phyloP scores from a whole-genome alignment of 495 filamentous ascomycete genomes.

The Aspergillus nidulans region DNA sequence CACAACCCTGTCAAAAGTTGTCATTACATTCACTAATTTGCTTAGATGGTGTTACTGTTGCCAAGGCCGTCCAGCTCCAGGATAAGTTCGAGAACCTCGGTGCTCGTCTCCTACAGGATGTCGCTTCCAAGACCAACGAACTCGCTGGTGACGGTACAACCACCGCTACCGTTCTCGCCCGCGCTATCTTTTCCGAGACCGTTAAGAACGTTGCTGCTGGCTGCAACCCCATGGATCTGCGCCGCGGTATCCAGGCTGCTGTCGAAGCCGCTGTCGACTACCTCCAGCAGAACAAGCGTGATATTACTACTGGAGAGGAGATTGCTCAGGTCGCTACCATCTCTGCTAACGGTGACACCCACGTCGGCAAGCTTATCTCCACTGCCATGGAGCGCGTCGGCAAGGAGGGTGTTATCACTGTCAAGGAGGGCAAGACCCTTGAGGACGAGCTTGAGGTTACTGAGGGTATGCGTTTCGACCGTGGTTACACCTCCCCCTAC shows the following conservation, averaged over 20 bases:
- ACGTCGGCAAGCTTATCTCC: conserved; percentile 93
- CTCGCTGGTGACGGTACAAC: conserved; percentile 97
- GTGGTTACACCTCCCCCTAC: conserved; percentile 96
- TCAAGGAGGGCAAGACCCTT: conserved; percentile 99
- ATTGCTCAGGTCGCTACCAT: conserved; percentile 98
- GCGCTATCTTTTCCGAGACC: conserved; percentile 98
- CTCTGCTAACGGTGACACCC: conserved; percentile 91
- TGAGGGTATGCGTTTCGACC: conserved; percentile 99
- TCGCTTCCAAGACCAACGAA: conserved; percentile 99
- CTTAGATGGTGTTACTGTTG: conserved; percentile 90
- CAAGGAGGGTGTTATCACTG: conserved; percentile 99
- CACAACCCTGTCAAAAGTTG: background rate
- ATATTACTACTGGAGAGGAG: conserved; percentile 95
- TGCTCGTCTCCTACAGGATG: conserved; percentile 92
- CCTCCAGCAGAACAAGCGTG: conserved; percentile 87
- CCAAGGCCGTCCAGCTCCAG: conserved; percentile 85
- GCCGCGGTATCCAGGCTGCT: conserved; percentile 92
- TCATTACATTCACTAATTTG: conserved; percentile 27
- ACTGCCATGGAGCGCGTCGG: conserved; percentile 99
- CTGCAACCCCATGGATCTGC: conserved; percentile 99
- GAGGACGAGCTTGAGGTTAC: conserved; percentile 97
- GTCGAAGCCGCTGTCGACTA: conserved; percentile 93
- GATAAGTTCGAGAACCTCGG: conserved; percentile 99
- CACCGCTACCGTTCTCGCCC: conserved; percentile 92
- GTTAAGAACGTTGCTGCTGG: conserved; percentile 99